Base-by-base conservation (phyloP, 129 eudicot species). In the Saussurea involucrata region DNA sequence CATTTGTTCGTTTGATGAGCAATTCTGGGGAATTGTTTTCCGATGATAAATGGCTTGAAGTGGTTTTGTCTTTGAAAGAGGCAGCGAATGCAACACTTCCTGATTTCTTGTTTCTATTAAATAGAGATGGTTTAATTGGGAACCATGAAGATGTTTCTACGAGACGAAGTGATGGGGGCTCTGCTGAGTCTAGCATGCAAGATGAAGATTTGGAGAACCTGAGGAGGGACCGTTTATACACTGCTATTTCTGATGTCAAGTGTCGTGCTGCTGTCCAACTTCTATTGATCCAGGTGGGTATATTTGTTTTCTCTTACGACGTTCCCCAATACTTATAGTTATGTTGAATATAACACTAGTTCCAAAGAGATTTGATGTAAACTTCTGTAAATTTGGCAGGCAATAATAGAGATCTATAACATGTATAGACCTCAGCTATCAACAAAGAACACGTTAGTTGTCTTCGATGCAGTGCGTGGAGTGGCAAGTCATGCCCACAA, bases 191-290 rank as follows among this genome's bases (percentile, higher is more conserved):
- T 58, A 79, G 83, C 77, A 73, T 78, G 53, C 69, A 78, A 28
- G 87, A 84, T 80, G 89, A 85, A 53, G 93, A 86, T 71, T 63
- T 76, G 36, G 89, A 84, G 55, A 87, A 77, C 80, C 78, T 78
- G 21, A 87, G 92, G 79, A 88, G 87, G 83, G 88, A 87, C 21
- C 88, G 68, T 24, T 61, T 95, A 33, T 85, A 89, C 76, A 79
- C 77, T 68, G 85, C 96, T 40, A 76, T 95, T 58, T 88, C 97
- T 31, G 96, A 92, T 66, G 87, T 82, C 25, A 95, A 88, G 82
- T 89, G 96, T 69, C 94, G 95, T 61, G 91, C 94, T 80, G 93
- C 99, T 31, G 85, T 92, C 69, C 99, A 95, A 78, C 99, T 92
- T 73, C 64, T 89, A 71, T 78, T 95, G 76, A 83, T 95, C 78